Evolutionary conservation across 768 basidiomycete genomes (phyloP), one percentile per base, ranked within the genome.

Genomic region (Lentinula guzmanii): DNA sequence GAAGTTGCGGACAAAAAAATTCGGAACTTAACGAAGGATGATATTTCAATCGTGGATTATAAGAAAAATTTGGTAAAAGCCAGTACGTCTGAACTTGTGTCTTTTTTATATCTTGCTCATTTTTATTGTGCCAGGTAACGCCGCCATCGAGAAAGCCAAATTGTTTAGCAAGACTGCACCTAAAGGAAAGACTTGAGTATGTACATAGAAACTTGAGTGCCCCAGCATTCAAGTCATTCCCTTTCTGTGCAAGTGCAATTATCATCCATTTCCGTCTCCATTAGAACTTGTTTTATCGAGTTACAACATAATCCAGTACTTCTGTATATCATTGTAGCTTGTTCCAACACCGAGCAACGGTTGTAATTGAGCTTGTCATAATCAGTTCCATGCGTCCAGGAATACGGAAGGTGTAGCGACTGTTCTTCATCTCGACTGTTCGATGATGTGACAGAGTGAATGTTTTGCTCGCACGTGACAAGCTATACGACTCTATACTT

Each of bases 1-100:
- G 97, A 99, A 74, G 97, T 99, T 59, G 93, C 93, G 70, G 83
- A 94, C 72, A 89, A 89, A 76, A 93, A 91, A 70, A 94, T 99
- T 72, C 83, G 83, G 73, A 97, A 98, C 76, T 76, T 99, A 64
- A 91, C 95, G 28, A 95, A 89, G 79, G 79, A 85, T 67, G 95
- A 93, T 65, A 93, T 98, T 70, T 87, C 84, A 54, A 98, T 98
- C 70, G 77, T 90, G 35, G 91, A 95, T 73, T 98, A 98, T 81
- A 98, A 98, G 83, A 88, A 83, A 76, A 85, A 85, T 63, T 80
- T 97, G 50, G 77, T 91, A 55, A 89, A 84, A 77, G 81, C 91
- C 74, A 92, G 91, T 89, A 72, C 43, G 54, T 48, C 58, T 63
- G 51, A 58, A 11, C 15, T 10, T 48, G 24, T 56, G 34, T 48